A percentile compares a stretch with the other conserved stretches of the same genome.
These are phyloP conservation scores for Forsythia viridissima DNA, from an alignment of 257 asterid species.

Conservation along the genomic window DNA sequence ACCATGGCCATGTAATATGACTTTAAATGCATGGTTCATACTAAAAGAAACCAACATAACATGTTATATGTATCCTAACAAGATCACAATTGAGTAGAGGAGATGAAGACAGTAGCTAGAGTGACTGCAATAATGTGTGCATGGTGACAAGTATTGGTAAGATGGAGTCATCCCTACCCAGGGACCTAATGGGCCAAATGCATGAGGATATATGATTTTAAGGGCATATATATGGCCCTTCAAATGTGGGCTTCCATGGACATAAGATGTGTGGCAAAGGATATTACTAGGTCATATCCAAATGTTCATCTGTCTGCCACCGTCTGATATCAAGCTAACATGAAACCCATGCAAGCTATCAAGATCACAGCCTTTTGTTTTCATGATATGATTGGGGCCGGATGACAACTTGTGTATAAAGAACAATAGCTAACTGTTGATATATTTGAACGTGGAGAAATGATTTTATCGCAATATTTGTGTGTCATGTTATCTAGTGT, in stretches of 20 bases:
- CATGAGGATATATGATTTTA: not conserved
- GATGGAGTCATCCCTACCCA: not conserved
- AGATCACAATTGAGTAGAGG: not conserved
- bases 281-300: not conserved
- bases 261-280: not conserved
- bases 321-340: not conserved
- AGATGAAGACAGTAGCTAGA: not conserved
- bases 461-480: not conserved
- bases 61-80: not conserved
- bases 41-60: constrained; percentile 10
- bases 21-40: constrained; percentile 9
- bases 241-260: not conserved
- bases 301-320: not conserved
- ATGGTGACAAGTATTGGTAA: not conserved
- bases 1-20: not conserved
- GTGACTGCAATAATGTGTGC: not conserved
- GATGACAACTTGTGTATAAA: not conserved
- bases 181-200: not conserved
- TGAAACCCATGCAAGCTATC: not conserved
- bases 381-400: not conserved
- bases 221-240: not conserved
- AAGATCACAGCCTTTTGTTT: not conserved
- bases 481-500: not conserved
- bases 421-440: not conserved
- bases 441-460: not conserved